phyloP scores from a whole-genome alignment of 2,329 filamentous ascomycete genomes.

The Exophiala dermatitidis region DNA sequence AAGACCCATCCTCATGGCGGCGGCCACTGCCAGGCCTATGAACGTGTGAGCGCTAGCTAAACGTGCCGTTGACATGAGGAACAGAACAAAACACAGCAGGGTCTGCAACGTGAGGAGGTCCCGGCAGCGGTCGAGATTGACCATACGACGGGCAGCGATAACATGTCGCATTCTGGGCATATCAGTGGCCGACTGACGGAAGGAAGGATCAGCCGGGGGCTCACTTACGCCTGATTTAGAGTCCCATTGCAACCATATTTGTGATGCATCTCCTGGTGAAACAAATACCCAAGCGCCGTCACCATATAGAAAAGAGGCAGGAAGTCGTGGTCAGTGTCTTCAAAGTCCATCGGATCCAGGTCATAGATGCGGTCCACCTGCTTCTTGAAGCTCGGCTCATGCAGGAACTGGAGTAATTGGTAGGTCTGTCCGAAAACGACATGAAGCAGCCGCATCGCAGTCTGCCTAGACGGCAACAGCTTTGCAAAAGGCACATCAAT shows the following conservation, averaged over 20 bases:
- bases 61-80: conserved; percentile 21
- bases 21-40: conserved; percentile 14
- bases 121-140: conserved; percentile 13
- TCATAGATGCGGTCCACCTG: conserved; percentile 19
- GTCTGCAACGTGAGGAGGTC: conserved; percentile 15
- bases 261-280: conserved; percentile 11
- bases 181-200: background rate
- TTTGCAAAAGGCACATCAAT: conserved; percentile 4
- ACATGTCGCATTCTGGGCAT: conserved; percentile 15
- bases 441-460: conserved; percentile 10
- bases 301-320: conserved; percentile 18
- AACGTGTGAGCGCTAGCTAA: conserved; percentile 17
- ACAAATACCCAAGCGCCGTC: conserved; percentile 19
- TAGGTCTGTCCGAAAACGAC: conserved; percentile 16
- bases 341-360: conserved; percentile 14
- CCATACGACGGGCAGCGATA: conserved; percentile 17
- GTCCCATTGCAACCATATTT: conserved; percentile 16
- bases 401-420: conserved; percentile 17
- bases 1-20: conserved; percentile 18
- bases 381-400: conserved; percentile 14
- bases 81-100: conserved; percentile 14
- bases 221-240: conserved; percentile 18
- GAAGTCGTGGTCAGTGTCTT: conserved; percentile 18
- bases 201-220: background rate
- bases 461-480: conserved; percentile 15